phyloP scores from a whole-genome alignment of 202 grass and related monocot genomes.

The Carex sylvatica region DNA sequence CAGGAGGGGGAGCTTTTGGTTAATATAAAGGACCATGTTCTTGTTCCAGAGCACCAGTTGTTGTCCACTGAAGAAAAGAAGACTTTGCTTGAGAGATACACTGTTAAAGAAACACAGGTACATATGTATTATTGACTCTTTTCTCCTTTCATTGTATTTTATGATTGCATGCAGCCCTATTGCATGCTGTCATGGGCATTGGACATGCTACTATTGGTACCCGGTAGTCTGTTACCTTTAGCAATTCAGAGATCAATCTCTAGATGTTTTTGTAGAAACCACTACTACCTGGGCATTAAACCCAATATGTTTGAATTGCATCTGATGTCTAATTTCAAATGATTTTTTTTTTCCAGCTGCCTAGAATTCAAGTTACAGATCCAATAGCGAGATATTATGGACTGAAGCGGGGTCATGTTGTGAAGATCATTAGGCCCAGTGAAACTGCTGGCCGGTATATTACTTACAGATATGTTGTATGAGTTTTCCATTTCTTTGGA shows the following conservation, averaged over 20 bases:
- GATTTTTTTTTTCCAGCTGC: conserved; percentile 47
- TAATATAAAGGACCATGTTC: conserved; percentile 66
- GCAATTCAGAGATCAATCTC: not conserved
- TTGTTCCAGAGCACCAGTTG: conserved; percentile 66
- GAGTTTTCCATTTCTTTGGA: conserved; percentile 9
- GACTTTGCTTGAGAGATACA: conserved; percentile 55
- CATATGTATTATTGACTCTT: not conserved
- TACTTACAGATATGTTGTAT: conserved; percentile 83
- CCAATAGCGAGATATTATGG: conserved; percentile 88
- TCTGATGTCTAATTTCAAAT: not conserved
- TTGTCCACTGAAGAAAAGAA: conserved; percentile 54
- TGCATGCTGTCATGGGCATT: too few species aligned
- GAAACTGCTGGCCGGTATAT: conserved; percentile 81
- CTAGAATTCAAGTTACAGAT: conserved; percentile 73
- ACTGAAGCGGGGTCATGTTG: conserved; percentile 82
- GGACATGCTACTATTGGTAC: not conserved
- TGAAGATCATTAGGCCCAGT: conserved; percentile 69
- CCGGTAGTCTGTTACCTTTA: not conserved
- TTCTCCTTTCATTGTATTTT: conserved; percentile 6
- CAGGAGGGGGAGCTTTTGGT: conserved; percentile 84
- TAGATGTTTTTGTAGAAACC: not conserved
- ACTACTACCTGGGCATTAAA: not conserved
- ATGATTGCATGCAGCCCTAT: too few species aligned
- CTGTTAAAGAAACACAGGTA: conserved; percentile 77
- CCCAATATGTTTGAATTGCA: not conserved